Percentiles rank a stretch among this genome's conserved stretches.
phyloP scores from a whole-genome alignment of 106 monocot species.

The Ottelia alismoides region DNA sequence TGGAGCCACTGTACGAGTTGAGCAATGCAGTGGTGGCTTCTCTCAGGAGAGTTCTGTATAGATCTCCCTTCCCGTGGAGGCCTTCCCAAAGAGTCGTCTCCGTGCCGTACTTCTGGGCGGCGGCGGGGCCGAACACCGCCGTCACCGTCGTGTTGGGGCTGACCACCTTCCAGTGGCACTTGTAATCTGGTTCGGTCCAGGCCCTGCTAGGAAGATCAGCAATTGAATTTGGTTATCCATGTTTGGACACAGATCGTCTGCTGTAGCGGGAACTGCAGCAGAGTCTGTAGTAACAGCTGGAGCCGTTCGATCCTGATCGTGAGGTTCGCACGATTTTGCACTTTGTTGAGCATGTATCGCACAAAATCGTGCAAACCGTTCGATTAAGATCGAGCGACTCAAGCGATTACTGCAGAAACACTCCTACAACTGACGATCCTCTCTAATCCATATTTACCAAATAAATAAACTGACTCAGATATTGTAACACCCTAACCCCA shows the following conservation, averaged over 20 bases:
- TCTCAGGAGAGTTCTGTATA: conserved; percentile 14
- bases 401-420: too few relatives aligned
- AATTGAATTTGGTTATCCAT: not conserved
- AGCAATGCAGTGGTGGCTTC: conserved; percentile 16
- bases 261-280: not conserved
- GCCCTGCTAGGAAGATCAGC: conserved; percentile 7
- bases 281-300: not conserved
- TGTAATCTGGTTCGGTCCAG: conserved; percentile 6
- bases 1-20: conserved; percentile 9
- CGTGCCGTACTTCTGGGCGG: not conserved
- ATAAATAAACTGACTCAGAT: too few relatives aligned
- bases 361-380: too few relatives aligned
- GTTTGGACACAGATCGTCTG: too few relatives aligned
- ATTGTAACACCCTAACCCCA: too few relatives aligned
- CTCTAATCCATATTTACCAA: too few relatives aligned
- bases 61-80: conserved; percentile 11
- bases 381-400: too few relatives aligned
- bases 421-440: too few relatives aligned
- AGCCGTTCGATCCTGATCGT: not conserved
- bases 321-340: not conserved
- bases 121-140: conserved; percentile 5
- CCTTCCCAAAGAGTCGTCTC: conserved; percentile 11
- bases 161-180: conserved; percentile 17
- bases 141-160: conserved; percentile 11
- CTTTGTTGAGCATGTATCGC: not conserved